A percentile compares a stretch with the other conserved stretches of the same genome.
Conservation (phyloP, 2,329 filamentous ascomycete genomes). For the Fusarium sp. region DNA sequence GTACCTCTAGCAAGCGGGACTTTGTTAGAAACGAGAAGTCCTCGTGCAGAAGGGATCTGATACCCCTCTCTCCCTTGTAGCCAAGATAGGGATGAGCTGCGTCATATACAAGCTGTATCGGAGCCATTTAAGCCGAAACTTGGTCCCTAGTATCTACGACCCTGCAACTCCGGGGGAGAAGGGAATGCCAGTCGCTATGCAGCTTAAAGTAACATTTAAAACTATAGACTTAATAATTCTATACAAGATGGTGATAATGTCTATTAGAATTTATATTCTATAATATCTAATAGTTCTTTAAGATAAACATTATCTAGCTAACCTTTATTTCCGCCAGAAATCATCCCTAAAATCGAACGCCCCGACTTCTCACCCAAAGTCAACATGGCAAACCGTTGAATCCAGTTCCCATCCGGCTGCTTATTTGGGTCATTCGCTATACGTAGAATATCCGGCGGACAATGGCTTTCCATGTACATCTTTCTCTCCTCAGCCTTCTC, state of each 20-base stretch:
- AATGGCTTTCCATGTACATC: conserved; percentile 16
- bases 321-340: background rate
- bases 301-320: background rate
- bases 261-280: background rate
- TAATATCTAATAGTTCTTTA: background rate
- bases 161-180: too few species aligned
- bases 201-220: too few species aligned
- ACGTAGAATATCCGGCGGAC: background rate
- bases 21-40: too few species aligned
- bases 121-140: too few species aligned
- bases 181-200: too few species aligned
- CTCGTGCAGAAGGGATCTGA: too few species aligned
- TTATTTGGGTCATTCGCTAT: background rate
- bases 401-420: background rate
- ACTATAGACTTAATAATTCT: too few species aligned
- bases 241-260: background rate
- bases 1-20: too few species aligned
- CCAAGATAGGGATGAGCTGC: too few species aligned
- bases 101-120: too few species aligned
- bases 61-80: too few species aligned
- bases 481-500: background rate
- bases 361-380: background rate
- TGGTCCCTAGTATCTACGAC: too few species aligned
- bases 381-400: background rate
- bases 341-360: conserved; percentile 1